Evolutionary conservation across 306 rosid genomes (phyloP), one percentile per base, ranked within the genome.

Genomic region (Amphicarpaea edgeworthii): DNA sequence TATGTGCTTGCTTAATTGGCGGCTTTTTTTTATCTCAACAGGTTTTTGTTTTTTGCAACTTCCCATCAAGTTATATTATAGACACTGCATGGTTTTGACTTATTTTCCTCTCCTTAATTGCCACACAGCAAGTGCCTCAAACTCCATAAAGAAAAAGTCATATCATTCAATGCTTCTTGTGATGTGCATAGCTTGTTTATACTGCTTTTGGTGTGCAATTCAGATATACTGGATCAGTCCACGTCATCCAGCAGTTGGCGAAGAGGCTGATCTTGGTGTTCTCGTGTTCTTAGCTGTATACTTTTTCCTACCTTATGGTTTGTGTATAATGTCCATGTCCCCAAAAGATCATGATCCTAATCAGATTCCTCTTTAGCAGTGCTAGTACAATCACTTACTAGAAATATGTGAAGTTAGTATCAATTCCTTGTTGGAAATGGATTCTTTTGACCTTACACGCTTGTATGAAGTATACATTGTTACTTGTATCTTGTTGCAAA

Each of bases 251-350:
- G 93, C 98, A 0, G 88, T 91, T 49, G 97, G 97, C 10, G 97
- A 93, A 91, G 98, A 93, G 80, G 97, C 98, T 26, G 98, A 93
- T 80, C 96, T 90, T 14, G 97, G 98, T 63, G 94, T 91, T 83
- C 63, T 93, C 8, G 83, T 91, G 47, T 93, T 93, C 64, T 82
- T 91, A 50, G 90, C 88, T 55, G 7, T 43, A 3, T 93, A 78
- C 73, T 85, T 91, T 47, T 88, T 88, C 79, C 86, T 90, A 58
- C 97, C 97, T 61, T 88, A 87, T 24, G 67, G 78, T 76, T 75
- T 92, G 73, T 90, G 97, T 79, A 87, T 90, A 55, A 66, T 69
- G 68, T 90, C 97, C 55, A 83, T 88, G 91, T 24, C 83, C 81
- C 74, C 86, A 7, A 85, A 85, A 77, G 88, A 82, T 72, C 32